Conservation (phyloP, 78 protist genomes). For the Tieghemostelium lacteum region DNA sequence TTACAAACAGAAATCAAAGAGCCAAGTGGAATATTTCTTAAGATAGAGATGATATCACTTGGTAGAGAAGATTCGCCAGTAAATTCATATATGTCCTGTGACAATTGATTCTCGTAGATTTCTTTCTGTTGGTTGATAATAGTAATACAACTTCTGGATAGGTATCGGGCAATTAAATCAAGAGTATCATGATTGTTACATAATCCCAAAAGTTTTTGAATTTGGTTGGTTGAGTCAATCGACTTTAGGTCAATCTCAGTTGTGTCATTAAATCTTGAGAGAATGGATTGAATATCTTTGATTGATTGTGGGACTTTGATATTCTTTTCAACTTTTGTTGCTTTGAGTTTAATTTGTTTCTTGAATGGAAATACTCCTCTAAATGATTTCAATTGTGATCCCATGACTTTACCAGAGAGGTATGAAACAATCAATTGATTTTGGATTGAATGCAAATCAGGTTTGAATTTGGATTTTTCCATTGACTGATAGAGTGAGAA, state of each 20-base stretch:
- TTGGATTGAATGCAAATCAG: background rate
- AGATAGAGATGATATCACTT: too few species aligned
- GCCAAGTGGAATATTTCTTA: background rate
- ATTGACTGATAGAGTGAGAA: constrained; percentile 7
- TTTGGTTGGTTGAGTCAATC: too few species aligned
- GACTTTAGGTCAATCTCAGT: background rate
- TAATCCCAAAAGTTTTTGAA: too few species aligned
- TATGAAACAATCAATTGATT: too few species aligned
- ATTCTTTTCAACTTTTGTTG: too few species aligned
- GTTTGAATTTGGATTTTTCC: background rate
- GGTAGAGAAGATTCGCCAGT: background rate
- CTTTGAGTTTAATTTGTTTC: background rate
- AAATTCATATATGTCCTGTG: background rate
- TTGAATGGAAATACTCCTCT: background rate
- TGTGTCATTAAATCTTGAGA: background rate
- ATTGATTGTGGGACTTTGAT: background rate
- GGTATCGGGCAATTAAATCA: background rate
- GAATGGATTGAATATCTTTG: background rate
- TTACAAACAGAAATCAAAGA: background rate
- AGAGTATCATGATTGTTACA: background rate
- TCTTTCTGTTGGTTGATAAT: too few species aligned
- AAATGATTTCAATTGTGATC: background rate
- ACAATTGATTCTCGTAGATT: too few species aligned
- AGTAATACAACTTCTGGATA: background rate
- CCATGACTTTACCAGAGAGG: background rate